phyloP scores from a whole-genome alignment of 2,329 filamentous ascomycete species.

The Ceratocystis harringtonii region DNA sequence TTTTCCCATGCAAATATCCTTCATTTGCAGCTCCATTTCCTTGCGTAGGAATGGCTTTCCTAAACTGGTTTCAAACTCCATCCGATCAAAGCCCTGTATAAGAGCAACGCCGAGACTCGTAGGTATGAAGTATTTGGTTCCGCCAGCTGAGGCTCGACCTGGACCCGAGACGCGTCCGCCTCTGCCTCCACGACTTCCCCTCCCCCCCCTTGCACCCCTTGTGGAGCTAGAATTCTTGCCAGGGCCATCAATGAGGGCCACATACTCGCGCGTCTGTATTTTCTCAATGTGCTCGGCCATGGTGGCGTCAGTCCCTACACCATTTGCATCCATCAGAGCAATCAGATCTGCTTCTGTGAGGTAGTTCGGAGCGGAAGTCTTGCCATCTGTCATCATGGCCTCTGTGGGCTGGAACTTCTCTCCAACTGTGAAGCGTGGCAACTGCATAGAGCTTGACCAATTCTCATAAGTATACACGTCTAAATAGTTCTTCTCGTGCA shows the following conservation, averaged over 20 bases:
- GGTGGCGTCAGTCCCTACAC: constrained; percentile 93
- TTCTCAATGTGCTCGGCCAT: constrained; percentile 98
- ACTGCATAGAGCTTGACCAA: constrained; percentile 74
- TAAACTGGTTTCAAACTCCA: constrained; percentile 82
- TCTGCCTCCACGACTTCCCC: constrained; percentile 35
- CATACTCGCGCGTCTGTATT: constrained; percentile 82
- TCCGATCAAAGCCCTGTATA: constrained; percentile 85
- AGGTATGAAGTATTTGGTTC: constrained; percentile 77
- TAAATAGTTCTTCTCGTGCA: constrained; percentile 80
- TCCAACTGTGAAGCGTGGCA: constrained; percentile 64
- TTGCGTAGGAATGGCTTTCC: constrained; percentile 93
- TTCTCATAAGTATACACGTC: constrained; percentile 94
- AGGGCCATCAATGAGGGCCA: constrained; percentile 43
- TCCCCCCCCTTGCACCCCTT: constrained; percentile 24
- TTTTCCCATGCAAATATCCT: constrained; percentile 81
- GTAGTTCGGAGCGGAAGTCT: constrained; percentile 70
- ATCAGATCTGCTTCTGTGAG: constrained; percentile 93
- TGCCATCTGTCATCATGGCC: constrained; percentile 79
- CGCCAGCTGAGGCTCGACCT: constrained; percentile 25
- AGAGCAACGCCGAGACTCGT: constrained; percentile 82
- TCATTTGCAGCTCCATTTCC: constrained; percentile 96
- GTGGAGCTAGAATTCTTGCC: constrained; percentile 23
- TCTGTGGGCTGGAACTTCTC: constrained; percentile 80
- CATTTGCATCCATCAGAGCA: constrained; percentile 93
- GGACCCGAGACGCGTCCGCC: constrained; percentile 26